Conservation (phyloP, 2,329 filamentous ascomycete species). For the Alternaria sp. region DNA sequence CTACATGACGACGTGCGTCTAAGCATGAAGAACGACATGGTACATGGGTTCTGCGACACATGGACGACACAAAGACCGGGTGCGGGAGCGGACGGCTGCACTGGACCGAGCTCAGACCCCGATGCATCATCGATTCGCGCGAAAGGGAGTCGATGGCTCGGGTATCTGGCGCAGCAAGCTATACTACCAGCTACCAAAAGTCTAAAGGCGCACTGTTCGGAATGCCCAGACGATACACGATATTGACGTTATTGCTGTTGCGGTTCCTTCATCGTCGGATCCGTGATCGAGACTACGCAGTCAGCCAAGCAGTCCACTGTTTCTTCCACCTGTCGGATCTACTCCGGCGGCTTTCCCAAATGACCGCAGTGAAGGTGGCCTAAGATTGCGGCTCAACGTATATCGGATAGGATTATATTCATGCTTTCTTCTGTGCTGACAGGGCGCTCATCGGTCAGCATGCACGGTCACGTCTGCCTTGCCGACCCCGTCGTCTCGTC, state of each 20-base stretch:
- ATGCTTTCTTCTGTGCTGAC: conserved; percentile 2
- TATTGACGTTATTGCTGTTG: not conserved
- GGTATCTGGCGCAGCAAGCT: not conserved
- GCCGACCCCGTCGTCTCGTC: not conserved
- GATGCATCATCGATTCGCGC: conserved; percentile 11
- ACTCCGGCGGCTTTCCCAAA: not conserved
- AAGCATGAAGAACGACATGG: conserved; percentile 13
- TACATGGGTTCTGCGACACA: conserved; percentile 24
- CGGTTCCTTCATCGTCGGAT: not conserved
- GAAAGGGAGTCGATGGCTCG: not conserved
- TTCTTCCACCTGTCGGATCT: conserved; percentile 9
- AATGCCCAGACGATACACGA: not conserved
- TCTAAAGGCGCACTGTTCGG: not conserved
- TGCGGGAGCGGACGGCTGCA: conserved; percentile 11
- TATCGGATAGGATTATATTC: not conserved
- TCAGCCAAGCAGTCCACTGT: not conserved
- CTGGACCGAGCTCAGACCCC: conserved; percentile 9
- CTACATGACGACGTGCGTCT: not conserved
- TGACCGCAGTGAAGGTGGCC: not conserved
- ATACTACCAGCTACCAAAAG: not conserved
- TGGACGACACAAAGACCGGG: conserved; percentile 18
- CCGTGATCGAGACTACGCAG: not conserved
- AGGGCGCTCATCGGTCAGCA: not conserved
- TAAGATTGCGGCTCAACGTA: conserved; percentile 6
- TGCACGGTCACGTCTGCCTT: not conserved